These are phyloP conservation scores for Echria macrotheca DNA, from an alignment of 495 filamentous ascomycete genomes.

Conservation along the genomic window DNA sequence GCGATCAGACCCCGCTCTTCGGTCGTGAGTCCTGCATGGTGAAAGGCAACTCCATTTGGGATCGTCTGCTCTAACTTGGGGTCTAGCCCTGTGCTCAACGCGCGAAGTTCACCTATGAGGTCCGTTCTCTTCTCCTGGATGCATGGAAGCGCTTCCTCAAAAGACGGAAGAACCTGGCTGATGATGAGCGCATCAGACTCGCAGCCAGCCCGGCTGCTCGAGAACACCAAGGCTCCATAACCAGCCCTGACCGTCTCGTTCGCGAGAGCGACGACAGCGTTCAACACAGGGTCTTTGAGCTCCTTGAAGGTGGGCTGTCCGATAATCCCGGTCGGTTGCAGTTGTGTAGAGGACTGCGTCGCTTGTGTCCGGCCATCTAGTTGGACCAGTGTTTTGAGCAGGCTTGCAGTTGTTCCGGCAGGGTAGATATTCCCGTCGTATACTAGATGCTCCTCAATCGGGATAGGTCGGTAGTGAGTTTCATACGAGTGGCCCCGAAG, in stretches of 20 bases:
- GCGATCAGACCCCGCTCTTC: slow-evolving; percentile 76
- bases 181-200: slow-evolving; percentile 60
- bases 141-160: slow-evolving; percentile 36
- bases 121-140: slow-evolving; percentile 57
- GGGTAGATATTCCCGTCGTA: slow-evolving; percentile 67
- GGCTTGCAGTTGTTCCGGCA: slow-evolving; percentile 52
- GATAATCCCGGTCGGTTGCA: slow-evolving; percentile 38
- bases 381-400: slow-evolving; percentile 58
- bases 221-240: slow-evolving; percentile 73
- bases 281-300: slow-evolving; percentile 57
- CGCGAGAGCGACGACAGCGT: slow-evolving; percentile 64
- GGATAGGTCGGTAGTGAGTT: slow-evolving; percentile 68
- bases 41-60: slow-evolving; percentile 65
- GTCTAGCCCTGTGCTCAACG: slow-evolving; percentile 63
- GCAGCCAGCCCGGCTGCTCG: slow-evolving; percentile 60
- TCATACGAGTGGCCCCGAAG: slow-evolving; percentile 66
- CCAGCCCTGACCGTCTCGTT: slow-evolving; percentile 61
- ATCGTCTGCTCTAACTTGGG: slow-evolving; percentile 60
- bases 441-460: slow-evolving; percentile 72
- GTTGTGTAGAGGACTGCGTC: slow-evolving; percentile 27
- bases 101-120: slow-evolving; percentile 63
- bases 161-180: slow-evolving; percentile 54
- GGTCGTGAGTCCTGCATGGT: slow-evolving; percentile 72
- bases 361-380: slow-evolving; percentile 35
- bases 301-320: slow-evolving; percentile 52